Evolutionary conservation across 495 filamentous ascomycete species (phyloP), one percentile per base, ranked within the genome.

Genomic region (Entonaema liquescens): DNA sequence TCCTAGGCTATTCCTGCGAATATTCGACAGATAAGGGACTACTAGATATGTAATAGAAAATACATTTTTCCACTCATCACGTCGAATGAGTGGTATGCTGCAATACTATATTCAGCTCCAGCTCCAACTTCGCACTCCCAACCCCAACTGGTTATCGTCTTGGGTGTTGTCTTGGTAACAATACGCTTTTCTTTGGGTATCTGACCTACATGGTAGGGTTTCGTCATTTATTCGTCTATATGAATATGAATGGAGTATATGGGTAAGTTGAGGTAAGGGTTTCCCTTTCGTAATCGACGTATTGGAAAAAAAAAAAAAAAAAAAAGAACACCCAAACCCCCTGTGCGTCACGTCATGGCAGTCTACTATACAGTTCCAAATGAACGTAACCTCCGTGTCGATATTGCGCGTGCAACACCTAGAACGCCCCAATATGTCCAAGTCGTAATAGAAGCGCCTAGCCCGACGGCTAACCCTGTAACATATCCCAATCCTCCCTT

Each of bases 241-340:
- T 40, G 55, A 38, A 25, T 52, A 33, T 52, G 55, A 50, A 44
- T 59, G 55, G 55, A 50, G 29, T 68, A 50, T 52, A 70, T 21
- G 42, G 26, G 47, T 64, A 70, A 59, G 68, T 59, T 59, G 62
- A 35, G 62, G 49, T 29, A 47, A 65, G 52, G 29, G 52, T 19
- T 55, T 59, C 65, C 58, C 21, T 61, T 38, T 42, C 58, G 52
- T 62, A 56, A 47, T 62, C 62, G 28, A 59, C 47, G 28, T 59
- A 68, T 13, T 68, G 53, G 59, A 47, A 67, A 67, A 47, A 67
- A 72, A 60, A n/a, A n/a, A n/a, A n/a, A n/a, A n/a, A n/a, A n/a
- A n/a, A n/a, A n/a, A n/a, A n/a, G n/a, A n/a, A n/a, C n/a, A n/a
- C n/a, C 64, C 59, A 33, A 61, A 68, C 56, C 65, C 57, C 47